phyloP scores from a whole-genome alignment of 768 basidiomycete species.

The Boletus patriciae region DNA sequence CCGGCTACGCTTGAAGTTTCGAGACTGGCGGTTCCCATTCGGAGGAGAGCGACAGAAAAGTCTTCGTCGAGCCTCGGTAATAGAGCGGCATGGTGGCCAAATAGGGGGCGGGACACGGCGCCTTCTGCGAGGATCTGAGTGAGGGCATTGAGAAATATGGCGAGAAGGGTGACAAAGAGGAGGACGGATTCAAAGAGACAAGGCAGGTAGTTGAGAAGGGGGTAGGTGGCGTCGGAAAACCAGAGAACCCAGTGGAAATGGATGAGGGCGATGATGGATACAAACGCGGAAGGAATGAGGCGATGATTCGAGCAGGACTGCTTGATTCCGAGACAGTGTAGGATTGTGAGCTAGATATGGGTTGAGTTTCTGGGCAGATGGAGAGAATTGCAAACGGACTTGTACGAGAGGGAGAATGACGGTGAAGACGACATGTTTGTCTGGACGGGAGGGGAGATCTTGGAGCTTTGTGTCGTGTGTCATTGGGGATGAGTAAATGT shows the following conservation, averaged over 20 bases:
- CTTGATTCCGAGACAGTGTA: slow-evolving; percentile 65
- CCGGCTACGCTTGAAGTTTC: slow-evolving; percentile 73
- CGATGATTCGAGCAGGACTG: slow-evolving; percentile 64
- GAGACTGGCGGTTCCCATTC: slow-evolving; percentile 71
- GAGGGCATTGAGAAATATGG: slow-evolving; percentile 58
- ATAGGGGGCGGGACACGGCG: slow-evolving; percentile 55
- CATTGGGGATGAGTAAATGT: slow-evolving; percentile 68
- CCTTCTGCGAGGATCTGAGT: slow-evolving; percentile 69
- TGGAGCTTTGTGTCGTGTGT: slow-evolving; percentile 47
- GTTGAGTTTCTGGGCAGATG: neutral
- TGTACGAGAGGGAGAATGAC: slow-evolving; percentile 73
- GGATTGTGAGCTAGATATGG: slow-evolving; percentile 50
- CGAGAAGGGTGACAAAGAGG: slow-evolving; percentile 54
- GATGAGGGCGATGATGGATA: slow-evolving; percentile 55
- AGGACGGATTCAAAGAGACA: slow-evolving; percentile 70
- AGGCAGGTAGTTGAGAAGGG: slow-evolving; percentile 72
- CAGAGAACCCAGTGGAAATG: slow-evolving; percentile 70
- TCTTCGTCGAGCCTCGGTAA: slow-evolving; percentile 66
- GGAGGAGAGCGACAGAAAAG: slow-evolving; percentile 67
- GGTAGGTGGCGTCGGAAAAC: slow-evolving; percentile 50
- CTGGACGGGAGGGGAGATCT: slow-evolving; percentile 60
- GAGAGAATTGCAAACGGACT: slow-evolving; percentile 37
- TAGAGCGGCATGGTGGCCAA: slow-evolving; percentile 45
- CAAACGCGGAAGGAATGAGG: slow-evolving; percentile 66
- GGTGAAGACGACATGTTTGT: slow-evolving; percentile 70